Base-by-base conservation (phyloP, 2,329 filamentous ascomycete genomes). In the Aspergillus ochraceoroseus region DNA sequence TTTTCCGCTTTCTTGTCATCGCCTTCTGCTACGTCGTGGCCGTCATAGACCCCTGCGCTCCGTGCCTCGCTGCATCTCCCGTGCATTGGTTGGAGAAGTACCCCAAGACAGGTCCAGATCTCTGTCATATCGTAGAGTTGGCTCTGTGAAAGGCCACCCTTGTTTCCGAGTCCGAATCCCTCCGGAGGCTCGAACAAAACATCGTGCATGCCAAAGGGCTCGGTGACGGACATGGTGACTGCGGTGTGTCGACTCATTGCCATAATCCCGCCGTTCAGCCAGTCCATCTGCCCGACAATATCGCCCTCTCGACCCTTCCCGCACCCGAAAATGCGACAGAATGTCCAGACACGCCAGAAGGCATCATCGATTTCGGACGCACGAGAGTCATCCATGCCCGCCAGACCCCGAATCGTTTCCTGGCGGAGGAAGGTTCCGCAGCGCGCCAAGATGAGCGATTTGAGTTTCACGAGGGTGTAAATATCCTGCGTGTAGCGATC, bases 291-390 rank as follows among this genome's bases (percentile, higher is more conserved):
- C 3, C 72, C 76, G 23, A 72, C 65, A 22, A 80, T 65, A 44
- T 82, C 77, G 19, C 77, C 72, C 49, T 80, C 76, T 9, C 77
- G 70, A 3, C 70, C 70, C 49, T 77, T 80, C 0, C 70, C 70
- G 34, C 68, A 72, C 1, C 79, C 79, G 38, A 83, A 83, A 20
- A 81, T 73, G 38, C 71, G 72, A 58, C 78, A 82, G 59, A 82
- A 83, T 0, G 74, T 79, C 78, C 79, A 82, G 19, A 83, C 74
- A 2, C 79, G 73, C 76, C 77, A 82, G 32, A 82, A 70, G 0
- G 79, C 78, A 56, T 80, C 71, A 42, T 81, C 75, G 17, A 82
- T 68, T 41, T 77, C 72, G 27, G 66, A 64, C 1, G 73, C 68
- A 6, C 70, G 67, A 2, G 58, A 51, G 6, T 68, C 63, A 29